Evolutionary conservation across 176 grass and related monocot genomes (phyloP), one percentile per base, ranked within the genome.

Genomic region (Oryza officinalis): DNA sequence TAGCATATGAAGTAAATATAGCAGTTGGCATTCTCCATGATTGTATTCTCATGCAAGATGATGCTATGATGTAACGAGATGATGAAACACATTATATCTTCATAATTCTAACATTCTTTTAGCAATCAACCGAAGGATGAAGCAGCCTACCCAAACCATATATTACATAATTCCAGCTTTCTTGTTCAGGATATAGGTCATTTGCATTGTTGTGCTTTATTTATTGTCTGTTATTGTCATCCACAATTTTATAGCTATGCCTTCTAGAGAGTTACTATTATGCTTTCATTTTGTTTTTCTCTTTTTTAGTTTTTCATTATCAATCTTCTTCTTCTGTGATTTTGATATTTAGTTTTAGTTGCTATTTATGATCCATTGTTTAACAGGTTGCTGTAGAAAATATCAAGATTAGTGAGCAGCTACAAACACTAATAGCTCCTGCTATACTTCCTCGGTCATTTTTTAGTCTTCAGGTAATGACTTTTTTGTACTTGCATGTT

Each of bases 381-480:
- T 81, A 71, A 49, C 69, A 95, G 91, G 91, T 95, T 61, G 96
- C 89, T 71, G 37, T 98, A 17, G 85, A 94, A 83, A 94, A 94
- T 81, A 87, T 98, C 72, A 98, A 88, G 85, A 98, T 95, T 35
- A 98, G 93, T 23, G 93, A 95, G 79, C 83, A 95, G 76, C 69
- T 98, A 37, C 93, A 98, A 87, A 87, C 93, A 80, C 83, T 95
- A 69, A 94, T 98, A 88, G 96, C 96, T 87, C 93, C 89, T 81
- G 91, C 96, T 76, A 87, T 98, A 90, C 91, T 98, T 80, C 96
- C 93, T 87, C 91, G 93, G 32, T 92, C 96, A 63, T 98, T 88
- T 84, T 85, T 98, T 12, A 95, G 77, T 71, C 83, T 96, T 81
- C 93, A 96, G 91, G 91, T 95, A 97, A 22, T 57, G 20, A n/a